Evolutionary conservation across 768 basidiomycete species (phyloP).

Genomic region (Tulasnella sp.): DNA sequence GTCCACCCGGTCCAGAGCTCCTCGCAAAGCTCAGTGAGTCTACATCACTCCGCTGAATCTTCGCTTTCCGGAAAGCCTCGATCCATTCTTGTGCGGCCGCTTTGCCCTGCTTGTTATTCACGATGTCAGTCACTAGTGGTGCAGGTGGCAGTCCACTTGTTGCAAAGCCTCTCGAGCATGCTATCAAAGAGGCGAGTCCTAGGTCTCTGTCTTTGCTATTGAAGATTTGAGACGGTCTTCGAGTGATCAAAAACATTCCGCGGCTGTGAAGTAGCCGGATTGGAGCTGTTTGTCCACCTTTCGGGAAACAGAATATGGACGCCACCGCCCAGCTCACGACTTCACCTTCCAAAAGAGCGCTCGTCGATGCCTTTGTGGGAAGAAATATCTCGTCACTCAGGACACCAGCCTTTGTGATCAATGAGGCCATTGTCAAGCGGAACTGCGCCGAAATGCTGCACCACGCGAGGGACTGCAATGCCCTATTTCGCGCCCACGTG

Average conservation of each 20-base stretch:
- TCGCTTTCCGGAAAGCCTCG: conserved; percentile 32
- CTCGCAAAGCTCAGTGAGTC: conserved; percentile 61
- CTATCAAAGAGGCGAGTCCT: background rate
- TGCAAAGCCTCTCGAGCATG: background rate
- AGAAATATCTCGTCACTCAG: conserved; percentile 44
- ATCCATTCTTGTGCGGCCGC: conserved; percentile 46
- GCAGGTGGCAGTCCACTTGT: background rate
- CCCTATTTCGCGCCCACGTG: conserved; percentile 68
- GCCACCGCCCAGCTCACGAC: background rate
- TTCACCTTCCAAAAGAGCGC: background rate
- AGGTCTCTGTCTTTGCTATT: background rate
- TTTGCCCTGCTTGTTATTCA: conserved; percentile 26
- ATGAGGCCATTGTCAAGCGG: conserved; percentile 54
- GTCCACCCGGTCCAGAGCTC: conserved; percentile 78
- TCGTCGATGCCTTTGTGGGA: conserved; percentile 37
- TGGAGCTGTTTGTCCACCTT: background rate
- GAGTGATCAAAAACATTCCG: background rate
- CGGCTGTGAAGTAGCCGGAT: background rate
- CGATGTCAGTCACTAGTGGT: background rate
- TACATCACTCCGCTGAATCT: conserved; percentile 36
- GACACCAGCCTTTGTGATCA: conserved; percentile 70
- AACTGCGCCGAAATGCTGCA: conserved; percentile 68
- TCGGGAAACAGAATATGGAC: background rate
- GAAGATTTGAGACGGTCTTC: background rate
- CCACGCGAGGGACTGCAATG: conserved; percentile 53